Percentiles rank a stretch among this genome's conserved stretches.
Evolutionary conservation across 1,284 basidiomycete genomes (phyloP).

Genomic region (Melampsora abietis-canadensis): DNA sequence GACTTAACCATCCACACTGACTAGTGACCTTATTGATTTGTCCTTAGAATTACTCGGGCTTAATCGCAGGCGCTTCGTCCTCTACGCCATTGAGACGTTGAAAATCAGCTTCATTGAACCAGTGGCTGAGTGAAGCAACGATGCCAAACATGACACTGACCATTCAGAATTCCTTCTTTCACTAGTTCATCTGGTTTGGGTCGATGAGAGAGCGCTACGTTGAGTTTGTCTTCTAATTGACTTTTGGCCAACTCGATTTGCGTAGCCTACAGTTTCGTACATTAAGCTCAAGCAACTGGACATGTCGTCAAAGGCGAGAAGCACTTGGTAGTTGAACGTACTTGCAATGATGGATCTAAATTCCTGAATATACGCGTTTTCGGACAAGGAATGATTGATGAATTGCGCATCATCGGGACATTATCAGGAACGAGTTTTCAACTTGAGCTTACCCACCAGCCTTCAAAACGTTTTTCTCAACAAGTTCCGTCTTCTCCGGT

Average conservation of each 20-base stretch:
- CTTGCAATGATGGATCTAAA: conserved; percentile 30
- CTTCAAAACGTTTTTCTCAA: conserved; percentile 72
- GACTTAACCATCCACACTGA: too few species aligned
- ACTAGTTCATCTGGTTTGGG: conserved; percentile 68
- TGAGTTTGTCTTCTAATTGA: conserved; percentile 70
- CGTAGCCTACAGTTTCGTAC: conserved; percentile 66
- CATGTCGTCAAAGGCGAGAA: background rate
- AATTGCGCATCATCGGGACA: background rate
- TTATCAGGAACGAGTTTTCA: background rate
- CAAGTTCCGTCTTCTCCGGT: conserved; percentile 64
- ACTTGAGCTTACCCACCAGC: conserved; percentile 16
- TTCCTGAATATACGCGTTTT: conserved; percentile 42
- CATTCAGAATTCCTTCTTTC: conserved; percentile 66
- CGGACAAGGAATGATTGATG: conserved; percentile 15
- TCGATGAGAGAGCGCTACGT: conserved; percentile 64
- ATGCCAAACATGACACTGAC: conserved; percentile 51
- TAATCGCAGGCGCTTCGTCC: background rate
- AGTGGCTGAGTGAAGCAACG: background rate
- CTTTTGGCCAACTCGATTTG: conserved; percentile 65
- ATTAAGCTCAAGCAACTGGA: conserved; percentile 6
- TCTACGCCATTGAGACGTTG: background rate
- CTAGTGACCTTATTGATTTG: too few species aligned
- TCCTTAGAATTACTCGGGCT: too few species aligned
- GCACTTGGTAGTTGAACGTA: background rate
- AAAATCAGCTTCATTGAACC: background rate